Evolutionary conservation across 345 rosid species (phyloP), one percentile per base, ranked within the genome.

Genomic region (Populus deltoides): DNA sequence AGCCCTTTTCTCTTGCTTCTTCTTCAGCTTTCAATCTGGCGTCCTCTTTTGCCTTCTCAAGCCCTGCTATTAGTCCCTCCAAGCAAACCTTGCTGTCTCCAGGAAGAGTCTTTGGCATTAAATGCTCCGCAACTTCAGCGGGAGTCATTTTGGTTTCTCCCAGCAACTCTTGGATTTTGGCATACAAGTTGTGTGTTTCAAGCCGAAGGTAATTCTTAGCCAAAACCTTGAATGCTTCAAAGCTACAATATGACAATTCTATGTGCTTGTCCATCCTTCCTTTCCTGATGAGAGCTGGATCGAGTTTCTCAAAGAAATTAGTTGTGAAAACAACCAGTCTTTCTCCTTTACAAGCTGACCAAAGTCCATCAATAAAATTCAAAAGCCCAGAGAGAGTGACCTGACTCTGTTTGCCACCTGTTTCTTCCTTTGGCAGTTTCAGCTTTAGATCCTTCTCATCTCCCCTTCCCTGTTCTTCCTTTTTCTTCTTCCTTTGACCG

Each of bases 71-170:
- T 35, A 71, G 62, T n/a, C 72, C n/a, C 57, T 71, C 76, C 81
- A 78, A 17, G 51, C 66, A 62, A 9, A 53, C 55, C 18, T 1
- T 38, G 16, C 45, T 13, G 33, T 78, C 75, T 25, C 72, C 71
- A 3, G 53, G 5, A 24, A n/a, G 11, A 20, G 75, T 78, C 27
- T 71, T 78, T 1, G 81, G 81, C 81, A 71, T 78, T 67, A 78
- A 65, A 51, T 72, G 72, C 65, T 78, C 81, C 0, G 81, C 76
- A 6, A 78, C 81, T 3, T 78, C 81, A 47, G 81, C 81, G 9
- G 81, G 81, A 0, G 77, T 72, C 57, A 72, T 72, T 9, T 18
- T 66, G 12, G 45, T 24, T 25, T 72, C 77, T 1, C 15, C 25
- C 66, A 78, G 22, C 76, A 78, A 2, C 17, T 71, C 72, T 0